Base-by-base conservation (phyloP, 1,139 yeast species). In the Arxiozyma bovina region DNA sequence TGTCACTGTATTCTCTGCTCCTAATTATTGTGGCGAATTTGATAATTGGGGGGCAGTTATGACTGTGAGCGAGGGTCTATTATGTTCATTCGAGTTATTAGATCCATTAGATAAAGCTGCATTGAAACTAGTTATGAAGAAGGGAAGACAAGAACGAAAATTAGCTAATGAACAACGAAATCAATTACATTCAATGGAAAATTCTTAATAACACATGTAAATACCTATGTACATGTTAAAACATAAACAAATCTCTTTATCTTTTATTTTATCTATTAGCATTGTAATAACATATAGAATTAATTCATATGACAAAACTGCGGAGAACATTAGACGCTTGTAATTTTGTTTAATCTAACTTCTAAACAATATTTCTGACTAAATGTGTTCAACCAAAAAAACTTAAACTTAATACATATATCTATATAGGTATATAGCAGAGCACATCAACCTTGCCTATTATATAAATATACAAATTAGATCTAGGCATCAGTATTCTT, bases 21-120 rank as follows among this genome's bases (percentile, higher is more conserved):
- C 99, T 1, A 93, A 93, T 71, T 93, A 93, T 69, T 93, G 99
- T 73, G 98, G 99, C 44, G 99, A 93, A 70, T 93, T 93, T 66
- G 98, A 93, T 70, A 93, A 93, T 68, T 93, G 97, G 97, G 99
- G 98, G 23, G 98, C 98, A 0, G 97, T 93, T 1, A 93, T 93
- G 99, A 83, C 95, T 63, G 98, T 93, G 20, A 83, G 88, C 61
- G 97, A 93, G 62, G 97, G 90, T 63, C 75, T 93, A 60, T 74
- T 93, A 58, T 93, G 98, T 70, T 85, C 93, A 56, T 93, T 93
- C 72, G 98, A 93, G 70, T 77, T 93, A 59, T 75, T 93, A 57
- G 96, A 93, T 72, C 99, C 99, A 9, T 77, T 93, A 65, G 99
- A 93, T 71, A 83, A 95, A 53, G 84, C 87, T 42, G 97, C 97